phyloP scores from a whole-genome alignment of 176 grass and related monocot species.

The Aegilops sharonensis region DNA sequence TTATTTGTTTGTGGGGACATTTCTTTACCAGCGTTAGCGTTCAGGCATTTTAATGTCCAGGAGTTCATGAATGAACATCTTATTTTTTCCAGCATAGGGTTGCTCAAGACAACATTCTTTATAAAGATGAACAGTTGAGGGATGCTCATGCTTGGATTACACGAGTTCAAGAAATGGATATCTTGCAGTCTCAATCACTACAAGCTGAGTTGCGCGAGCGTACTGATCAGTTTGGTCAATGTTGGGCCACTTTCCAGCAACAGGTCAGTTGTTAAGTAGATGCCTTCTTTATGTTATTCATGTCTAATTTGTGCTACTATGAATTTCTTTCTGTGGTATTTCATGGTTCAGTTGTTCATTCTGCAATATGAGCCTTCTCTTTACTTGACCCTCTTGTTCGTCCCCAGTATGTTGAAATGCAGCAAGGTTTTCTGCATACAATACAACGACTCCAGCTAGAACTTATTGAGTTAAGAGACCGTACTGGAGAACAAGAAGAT shows the following conservation, averaged over 20 bases:
- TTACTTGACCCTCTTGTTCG: constrained; percentile 19
- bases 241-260: constrained; percentile 78
- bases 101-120: constrained; percentile 90
- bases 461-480: constrained; percentile 62
- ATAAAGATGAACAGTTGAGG: constrained; percentile 97
- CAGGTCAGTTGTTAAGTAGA: constrained; percentile 45
- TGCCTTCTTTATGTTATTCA: neutral
- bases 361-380: neutral
- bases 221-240: constrained; percentile 95
- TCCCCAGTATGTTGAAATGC: constrained; percentile 85
- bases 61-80: neutral
- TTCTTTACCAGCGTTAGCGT: constrained; percentile 9
- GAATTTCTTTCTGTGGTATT: constrained; percentile 8
- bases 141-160: constrained; percentile 91
- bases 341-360: constrained; percentile 10
- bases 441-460: constrained; percentile 94
- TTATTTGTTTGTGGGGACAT: constrained; percentile 6
- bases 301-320: neutral
- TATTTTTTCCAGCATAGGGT: constrained; percentile 73
- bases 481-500: constrained; percentile 62
- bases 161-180: constrained; percentile 95
- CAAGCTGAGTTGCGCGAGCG: constrained; percentile 88
- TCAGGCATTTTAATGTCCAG: neutral
- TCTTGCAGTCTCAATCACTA: constrained; percentile 75
- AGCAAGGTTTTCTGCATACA: constrained; percentile 66